These are phyloP conservation scores for Colletotrichum tofieldiae DNA, from an alignment of 2,329 filamentous ascomycete genomes.

Conservation along the genomic window DNA sequence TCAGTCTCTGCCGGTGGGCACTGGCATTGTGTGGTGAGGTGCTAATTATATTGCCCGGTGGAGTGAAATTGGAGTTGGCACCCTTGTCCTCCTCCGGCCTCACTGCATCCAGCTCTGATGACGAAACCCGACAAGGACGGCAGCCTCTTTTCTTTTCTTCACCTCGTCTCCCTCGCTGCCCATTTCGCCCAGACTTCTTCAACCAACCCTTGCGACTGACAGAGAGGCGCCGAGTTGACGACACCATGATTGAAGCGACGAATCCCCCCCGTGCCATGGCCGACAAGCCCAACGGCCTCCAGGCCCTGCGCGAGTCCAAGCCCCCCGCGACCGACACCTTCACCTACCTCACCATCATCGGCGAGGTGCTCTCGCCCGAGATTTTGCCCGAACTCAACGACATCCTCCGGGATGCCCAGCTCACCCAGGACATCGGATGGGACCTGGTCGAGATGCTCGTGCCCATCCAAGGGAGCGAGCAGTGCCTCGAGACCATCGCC, in stretches of 20 bases:
- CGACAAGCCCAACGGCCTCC: conserved; percentile 58
- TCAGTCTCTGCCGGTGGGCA: background rate
- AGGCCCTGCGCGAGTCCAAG: conserved; percentile 64
- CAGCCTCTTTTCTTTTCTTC: conserved; percentile 35
- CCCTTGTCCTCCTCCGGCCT: conserved; percentile 25
- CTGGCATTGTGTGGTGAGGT: conserved; percentile 19
- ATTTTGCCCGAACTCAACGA: conserved; percentile 78
- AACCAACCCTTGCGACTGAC: conserved; percentile 14
- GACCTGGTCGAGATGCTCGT: conserved; percentile 85
- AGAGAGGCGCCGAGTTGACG: conserved; percentile 10
- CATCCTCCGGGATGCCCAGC: conserved; percentile 76
- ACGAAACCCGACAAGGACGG: conserved; percentile 30
- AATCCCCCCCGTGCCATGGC: conserved; percentile 39
- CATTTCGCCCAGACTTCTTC: conserved; percentile 5
- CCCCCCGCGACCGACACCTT: conserved; percentile 75
- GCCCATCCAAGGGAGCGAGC: conserved; percentile 76
- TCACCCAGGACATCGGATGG: conserved; percentile 87
- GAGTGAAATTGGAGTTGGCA: conserved; percentile 35
- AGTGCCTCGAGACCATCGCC: conserved; percentile 82
- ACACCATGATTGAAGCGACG: conserved; percentile 41
- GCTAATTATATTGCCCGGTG: conserved; percentile 39
- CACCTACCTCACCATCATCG: conserved; percentile 84
- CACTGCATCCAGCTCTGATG: conserved; percentile 25
- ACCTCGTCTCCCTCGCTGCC: conserved; percentile 10
- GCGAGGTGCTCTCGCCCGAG: conserved; percentile 79